Evolutionary conservation across 768 basidiomycete species (phyloP), one percentile per base, ranked within the genome.

Genomic region (Boletus fagicola): DNA sequence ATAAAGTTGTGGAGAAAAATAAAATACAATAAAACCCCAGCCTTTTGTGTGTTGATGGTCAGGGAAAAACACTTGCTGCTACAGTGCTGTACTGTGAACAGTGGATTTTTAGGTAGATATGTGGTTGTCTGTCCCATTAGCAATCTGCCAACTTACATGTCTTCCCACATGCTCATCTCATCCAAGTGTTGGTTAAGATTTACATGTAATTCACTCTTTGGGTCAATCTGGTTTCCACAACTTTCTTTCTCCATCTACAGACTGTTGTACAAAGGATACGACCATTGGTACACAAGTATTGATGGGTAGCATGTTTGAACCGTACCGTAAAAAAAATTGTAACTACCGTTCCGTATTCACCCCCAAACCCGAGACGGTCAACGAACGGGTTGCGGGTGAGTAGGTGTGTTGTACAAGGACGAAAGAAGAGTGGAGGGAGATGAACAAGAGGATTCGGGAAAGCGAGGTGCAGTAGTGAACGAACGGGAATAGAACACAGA

Each of bases 261-360:
- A 35, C 5, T 69, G 51, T 45, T 46, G 47, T 67, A 69, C 65
- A 68, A 54, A 49, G 46, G 33, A 50, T 62, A 64, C 65, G 67
- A 57, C 42, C 33, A 50, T 49, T 58, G 52, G 62, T 69, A 40
- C 39, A 68, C 65, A 68, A 48, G 22, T 62, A 58, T 59, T 16
- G n/a, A 46, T 51, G 50, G 26, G 26, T 47, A 36, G 45, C 48
- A n/a, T 55, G 50, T 52, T 44, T 48, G 39, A 56, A 53, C 31
- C 50, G 55, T 68, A 68, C 67, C 49, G 0, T 59, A 59, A 53
- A 54, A 53, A 54, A 56, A 56, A 13, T 56, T 64, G 65, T 60
- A 57, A 47, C 39, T 63, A n/a, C 47, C 8, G 1, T 50, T 63
- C 51, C 51, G 0, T 42, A 36, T 22, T 44, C 46, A 40, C 53